Percentiles rank a stretch among this genome's conserved stretches.
Conservation (phyloP, 192 early-diverging fungal genomes). For the Coemansia sp. region DNA sequence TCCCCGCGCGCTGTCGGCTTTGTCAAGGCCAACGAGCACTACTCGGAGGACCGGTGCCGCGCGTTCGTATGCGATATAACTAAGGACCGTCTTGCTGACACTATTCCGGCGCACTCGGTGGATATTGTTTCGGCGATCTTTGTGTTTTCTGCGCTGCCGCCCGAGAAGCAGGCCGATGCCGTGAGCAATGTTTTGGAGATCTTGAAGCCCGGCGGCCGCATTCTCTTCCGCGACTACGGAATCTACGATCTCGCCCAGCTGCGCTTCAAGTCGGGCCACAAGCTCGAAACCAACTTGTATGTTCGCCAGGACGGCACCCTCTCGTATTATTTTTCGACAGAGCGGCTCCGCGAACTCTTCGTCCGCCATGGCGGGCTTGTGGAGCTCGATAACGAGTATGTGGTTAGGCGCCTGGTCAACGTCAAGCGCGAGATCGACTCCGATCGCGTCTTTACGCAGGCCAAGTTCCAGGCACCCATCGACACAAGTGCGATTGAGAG, state of each 20-base stretch:
- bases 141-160: conserved; percentile 90
- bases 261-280: conserved; percentile 88
- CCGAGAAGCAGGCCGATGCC: conserved; percentile 80
- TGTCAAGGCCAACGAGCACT: conserved; percentile 79
- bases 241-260: conserved; percentile 98
- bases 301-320: conserved; percentile 95
- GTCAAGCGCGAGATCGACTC: conserved; percentile 63
- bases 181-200: conserved; percentile 77
- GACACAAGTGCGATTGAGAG: conserved; percentile 19
- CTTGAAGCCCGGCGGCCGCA: conserved; percentile 87
- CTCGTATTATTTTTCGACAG: conserved; percentile 87
- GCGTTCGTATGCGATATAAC: conserved; percentile 98
- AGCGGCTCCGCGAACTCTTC: conserved; percentile 63
- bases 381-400: conserved; percentile 61
- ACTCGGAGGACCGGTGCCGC: conserved; percentile 67
- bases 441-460: conserved; percentile 74
- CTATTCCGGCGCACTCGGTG: conserved; percentile 77
- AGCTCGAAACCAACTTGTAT: conserved; percentile 94
- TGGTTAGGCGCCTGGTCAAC: conserved; percentile 71
- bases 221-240: conserved; percentile 94
- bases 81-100: conserved; percentile 62
- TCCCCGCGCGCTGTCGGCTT: conserved; percentile 86
- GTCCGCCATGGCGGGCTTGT: conserved; percentile 60
- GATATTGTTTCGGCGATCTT: conserved; percentile 95
- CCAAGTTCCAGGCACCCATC: conserved; percentile 66